Conservation (phyloP, 495 filamentous ascomycete species). For the Pyronema omphalodes region DNA sequence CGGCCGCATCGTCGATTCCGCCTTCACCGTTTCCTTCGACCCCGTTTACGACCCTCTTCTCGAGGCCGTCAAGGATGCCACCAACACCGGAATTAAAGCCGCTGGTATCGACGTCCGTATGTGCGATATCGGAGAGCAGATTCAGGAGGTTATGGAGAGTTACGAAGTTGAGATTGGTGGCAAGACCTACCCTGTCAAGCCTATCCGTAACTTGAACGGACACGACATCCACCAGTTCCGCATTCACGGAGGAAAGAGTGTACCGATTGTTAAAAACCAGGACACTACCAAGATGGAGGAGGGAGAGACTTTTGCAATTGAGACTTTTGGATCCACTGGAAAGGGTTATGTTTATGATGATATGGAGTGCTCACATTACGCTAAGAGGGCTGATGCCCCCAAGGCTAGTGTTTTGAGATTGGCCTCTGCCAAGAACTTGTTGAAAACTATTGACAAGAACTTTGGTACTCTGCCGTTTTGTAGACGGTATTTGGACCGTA, state of each 20-base stretch:
- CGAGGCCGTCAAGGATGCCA: slow-evolving; percentile 65
- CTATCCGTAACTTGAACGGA: slow-evolving; percentile 73
- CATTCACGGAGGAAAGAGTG: slow-evolving; percentile 78
- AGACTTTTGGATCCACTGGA: slow-evolving; percentile 85
- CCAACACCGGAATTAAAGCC: slow-evolving; percentile 67
- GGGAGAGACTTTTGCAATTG: slow-evolving; percentile 81
- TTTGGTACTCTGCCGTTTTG: slow-evolving; percentile 81
- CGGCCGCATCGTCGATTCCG: slow-evolving; percentile 79
- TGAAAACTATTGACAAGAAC: slow-evolving; percentile 80
- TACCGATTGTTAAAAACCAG: slow-evolving; percentile 69
- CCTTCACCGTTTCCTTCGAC: slow-evolving; percentile 79
- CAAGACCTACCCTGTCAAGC: slow-evolving; percentile 61
- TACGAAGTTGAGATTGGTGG: slow-evolving; percentile 69
- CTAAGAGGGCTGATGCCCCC: slow-evolving; percentile 41
- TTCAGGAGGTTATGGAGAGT: slow-evolving; percentile 80
- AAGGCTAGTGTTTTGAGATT: slow-evolving; percentile 41
- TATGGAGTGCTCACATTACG: slow-evolving; percentile 61
- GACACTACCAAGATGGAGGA: slow-evolving; percentile 87
- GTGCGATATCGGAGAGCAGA: slow-evolving; percentile 53
- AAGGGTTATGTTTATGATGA: slow-evolving; percentile 71
- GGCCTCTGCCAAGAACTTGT: slow-evolving; percentile 59
- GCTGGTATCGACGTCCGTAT: slow-evolving; percentile 70
- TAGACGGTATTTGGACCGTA: slow-evolving; percentile 63
- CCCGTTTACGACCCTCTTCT: slow-evolving; percentile 70
- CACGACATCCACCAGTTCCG: slow-evolving; percentile 73